phyloP scores from a whole-genome alignment of 2,329 filamentous ascomycete genomes.

The Botryotinia convoluta region DNA sequence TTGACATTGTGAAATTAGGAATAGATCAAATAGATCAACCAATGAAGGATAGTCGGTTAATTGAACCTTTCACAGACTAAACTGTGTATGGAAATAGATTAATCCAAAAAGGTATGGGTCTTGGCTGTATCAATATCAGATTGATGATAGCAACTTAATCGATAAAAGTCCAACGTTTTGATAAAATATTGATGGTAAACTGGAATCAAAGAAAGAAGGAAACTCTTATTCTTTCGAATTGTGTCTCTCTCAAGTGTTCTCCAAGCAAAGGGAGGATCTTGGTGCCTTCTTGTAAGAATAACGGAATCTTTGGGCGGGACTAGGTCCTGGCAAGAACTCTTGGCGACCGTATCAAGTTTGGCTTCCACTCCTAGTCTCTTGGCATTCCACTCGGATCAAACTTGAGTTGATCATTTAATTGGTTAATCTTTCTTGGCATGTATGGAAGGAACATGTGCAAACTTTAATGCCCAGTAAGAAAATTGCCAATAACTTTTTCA shows the following conservation, averaged over 20 bases:
- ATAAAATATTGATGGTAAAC: not conserved
- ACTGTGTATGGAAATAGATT: not conserved
- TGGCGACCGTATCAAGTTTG: not conserved
- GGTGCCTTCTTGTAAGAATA: constrained; percentile 17
- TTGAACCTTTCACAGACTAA: constrained; percentile 5
- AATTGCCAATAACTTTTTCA: not conserved
- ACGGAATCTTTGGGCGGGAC: constrained; percentile 11
- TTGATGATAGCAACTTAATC: not conserved
- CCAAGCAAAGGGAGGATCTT: constrained; percentile 15
- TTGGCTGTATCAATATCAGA: not conserved
- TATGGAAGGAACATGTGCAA: constrained; percentile 1
- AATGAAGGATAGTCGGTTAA: constrained; percentile 17
- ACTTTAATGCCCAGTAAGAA: not conserved
- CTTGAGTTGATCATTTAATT: not conserved
- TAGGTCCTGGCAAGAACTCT: not conserved
- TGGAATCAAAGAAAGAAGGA: not conserved
- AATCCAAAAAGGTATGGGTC: not conserved
- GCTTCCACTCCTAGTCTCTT: constrained; percentile 17
- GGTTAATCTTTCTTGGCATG: constrained; percentile 1
- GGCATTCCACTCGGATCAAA: constrained; percentile 16
- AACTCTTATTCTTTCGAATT: not conserved
- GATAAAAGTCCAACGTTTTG: not conserved
- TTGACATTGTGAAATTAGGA: constrained; percentile 1
- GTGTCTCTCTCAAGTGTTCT: not conserved
- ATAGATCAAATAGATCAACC: not conserved